Percentiles rank a stretch among this genome's conserved stretches.
Evolutionary conservation across 441 rosid genomes (phyloP).

Genomic region (Erodium texanum): DNA sequence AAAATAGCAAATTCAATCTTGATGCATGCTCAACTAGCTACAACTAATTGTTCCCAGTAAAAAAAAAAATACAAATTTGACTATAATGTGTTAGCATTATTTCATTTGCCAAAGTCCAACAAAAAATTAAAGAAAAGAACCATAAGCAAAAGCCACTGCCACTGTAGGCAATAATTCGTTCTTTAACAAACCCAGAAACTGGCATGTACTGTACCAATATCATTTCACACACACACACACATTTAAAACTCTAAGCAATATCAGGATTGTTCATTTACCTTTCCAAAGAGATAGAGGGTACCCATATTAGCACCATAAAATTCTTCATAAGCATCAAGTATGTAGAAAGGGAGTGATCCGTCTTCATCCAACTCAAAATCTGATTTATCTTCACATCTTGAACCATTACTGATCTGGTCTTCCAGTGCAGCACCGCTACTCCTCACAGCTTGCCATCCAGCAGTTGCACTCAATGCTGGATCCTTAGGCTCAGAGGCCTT

Average conservation of each 20-base stretch:
- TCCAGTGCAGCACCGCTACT: slow-evolving; percentile 24
- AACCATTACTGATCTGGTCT: slow-evolving; percentile 18
- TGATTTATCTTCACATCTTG: slow-evolving; percentile 28
- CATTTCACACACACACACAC: too few species aligned
- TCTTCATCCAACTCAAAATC: slow-evolving; percentile 66
- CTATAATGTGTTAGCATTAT: too few species aligned
- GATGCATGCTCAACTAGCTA: too few species aligned
- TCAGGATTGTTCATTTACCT: slow-evolving; percentile 37
- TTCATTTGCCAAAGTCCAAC: too few species aligned
- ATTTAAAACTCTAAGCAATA: background rate
- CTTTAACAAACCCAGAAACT: too few species aligned
- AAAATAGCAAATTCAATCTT: too few species aligned
- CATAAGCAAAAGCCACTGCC: too few species aligned
- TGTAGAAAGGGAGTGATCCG: slow-evolving; percentile 64
- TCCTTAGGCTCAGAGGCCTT: slow-evolving; percentile 56
- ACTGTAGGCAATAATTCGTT: too few species aligned
- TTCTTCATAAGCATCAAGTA: slow-evolving; percentile 84
- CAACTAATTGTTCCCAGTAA: too few species aligned
- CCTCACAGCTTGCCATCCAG: slow-evolving; percentile 72
- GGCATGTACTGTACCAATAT: background rate
- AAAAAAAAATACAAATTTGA: too few species aligned
- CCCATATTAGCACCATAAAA: slow-evolving; percentile 71
- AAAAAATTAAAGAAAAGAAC: too few species aligned
- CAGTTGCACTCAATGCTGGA: slow-evolving; percentile 61
- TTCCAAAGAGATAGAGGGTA: slow-evolving; percentile 76